Evolutionary conservation across 164 flowering plant species (phyloP).

Genomic region (Stephania japonica): DNA sequence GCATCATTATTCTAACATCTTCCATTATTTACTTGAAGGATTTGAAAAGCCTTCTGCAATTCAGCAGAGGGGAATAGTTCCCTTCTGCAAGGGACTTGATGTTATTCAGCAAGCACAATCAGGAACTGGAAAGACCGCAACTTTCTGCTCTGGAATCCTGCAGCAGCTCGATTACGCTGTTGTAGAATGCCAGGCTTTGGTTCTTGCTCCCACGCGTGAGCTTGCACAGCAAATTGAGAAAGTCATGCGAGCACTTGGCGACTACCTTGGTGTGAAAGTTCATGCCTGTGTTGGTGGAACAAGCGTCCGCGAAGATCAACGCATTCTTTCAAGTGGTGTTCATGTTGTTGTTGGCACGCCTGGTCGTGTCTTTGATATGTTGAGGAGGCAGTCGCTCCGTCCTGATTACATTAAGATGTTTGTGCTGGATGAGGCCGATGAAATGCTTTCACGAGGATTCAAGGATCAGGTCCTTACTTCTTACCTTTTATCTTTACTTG

Average conservation of each 20-base stretch:
- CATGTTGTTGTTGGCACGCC: conserved; percentile 23
- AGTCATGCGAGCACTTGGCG: conserved; percentile 73
- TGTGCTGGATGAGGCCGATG: conserved; percentile 23
- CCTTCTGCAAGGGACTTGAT: conserved; percentile 66
- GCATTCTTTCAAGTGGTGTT: conserved; percentile 20
- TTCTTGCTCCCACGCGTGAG: conserved; percentile 66
- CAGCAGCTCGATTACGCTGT: conserved; percentile 52
- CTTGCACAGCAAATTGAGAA: conserved; percentile 75
- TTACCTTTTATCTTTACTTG: neutral
- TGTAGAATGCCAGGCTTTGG: conserved; percentile 56
- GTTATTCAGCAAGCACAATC: conserved; percentile 74
- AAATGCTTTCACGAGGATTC: conserved; percentile 23
- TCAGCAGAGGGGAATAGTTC: conserved; percentile 73
- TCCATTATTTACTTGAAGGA: conserved; percentile 25
- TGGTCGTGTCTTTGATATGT: conserved; percentile 21
- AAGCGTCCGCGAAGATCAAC: conserved; percentile 18
- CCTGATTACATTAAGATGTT: conserved; percentile 21
- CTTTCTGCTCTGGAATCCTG: conserved; percentile 62
- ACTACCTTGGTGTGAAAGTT: conserved; percentile 59
- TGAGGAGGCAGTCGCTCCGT: conserved; percentile 17
- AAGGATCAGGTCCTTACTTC: conserved; percentile 17
- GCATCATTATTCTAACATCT: neutral
- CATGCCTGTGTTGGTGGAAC: conserved; percentile 47
- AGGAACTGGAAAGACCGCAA: conserved; percentile 70
- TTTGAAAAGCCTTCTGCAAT: conserved; percentile 81